Base-by-base conservation (phyloP, 2,329 filamentous ascomycete genomes). In the Phoma herbarum region DNA sequence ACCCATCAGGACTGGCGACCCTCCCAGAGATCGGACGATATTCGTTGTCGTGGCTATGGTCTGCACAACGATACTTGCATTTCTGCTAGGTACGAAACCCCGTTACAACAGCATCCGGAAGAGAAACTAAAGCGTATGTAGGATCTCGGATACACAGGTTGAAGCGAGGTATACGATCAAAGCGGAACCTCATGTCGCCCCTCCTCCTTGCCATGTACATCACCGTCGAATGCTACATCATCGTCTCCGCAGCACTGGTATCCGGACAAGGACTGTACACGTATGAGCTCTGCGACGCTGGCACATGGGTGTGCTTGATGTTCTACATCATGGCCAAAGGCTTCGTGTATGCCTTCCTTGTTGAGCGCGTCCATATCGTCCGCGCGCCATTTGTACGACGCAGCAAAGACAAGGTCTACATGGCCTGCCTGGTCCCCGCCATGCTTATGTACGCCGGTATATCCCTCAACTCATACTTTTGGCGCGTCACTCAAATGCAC, bases 331-430 rank as follows among this genome's bases (percentile, higher is more conserved):
- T 59, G 11, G 68, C 63, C 52, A 79, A 79, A 51, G 58, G 66
- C 18, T 43, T 66, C 23, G 67, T 77, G 47, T 78, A 79, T 44
- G 57, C 76, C 12, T 79, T 78, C 60, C 66, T 80, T 6, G 69
- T 78, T 26, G 78, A 80, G 57, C 72, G 78, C 16, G 70, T 74
- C 26, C 77, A 79, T 46, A 67, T 75, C 8, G 69, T 79, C 22
- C 69, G 76, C 14, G 62, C 69, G 16, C 67, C 74, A 6, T 70
- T 73, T 45, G 60, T 68, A 11, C 55, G 62, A 11, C 70, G 77
- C 14, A 61, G 61, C 29, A 62, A 72, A 7, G 76, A 79, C 50
- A 70, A 65, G 47, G 52, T 78, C 25, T 79, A 77, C 60, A 22
- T 75, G 1, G 39, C 59, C 10, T 70, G 70, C 47, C 63, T 77